phyloP scores from a whole-genome alignment of 805 yeast species.

The Saturnispora hagleri region DNA sequence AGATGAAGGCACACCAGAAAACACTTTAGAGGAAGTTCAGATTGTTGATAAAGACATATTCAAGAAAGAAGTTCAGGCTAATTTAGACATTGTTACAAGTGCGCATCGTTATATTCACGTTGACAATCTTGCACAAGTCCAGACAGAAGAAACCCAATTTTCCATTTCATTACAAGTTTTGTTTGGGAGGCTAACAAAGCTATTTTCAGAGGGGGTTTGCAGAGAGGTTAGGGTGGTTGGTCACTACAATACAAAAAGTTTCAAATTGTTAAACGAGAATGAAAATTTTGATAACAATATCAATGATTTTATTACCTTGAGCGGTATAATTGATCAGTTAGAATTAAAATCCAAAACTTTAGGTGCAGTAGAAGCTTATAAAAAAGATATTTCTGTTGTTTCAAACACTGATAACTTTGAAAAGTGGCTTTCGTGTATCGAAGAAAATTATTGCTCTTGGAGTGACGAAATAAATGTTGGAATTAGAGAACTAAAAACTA shows the following conservation, averaged over 20 bases:
- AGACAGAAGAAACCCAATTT: neutral
- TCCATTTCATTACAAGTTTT: neutral
- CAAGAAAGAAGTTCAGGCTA: neutral
- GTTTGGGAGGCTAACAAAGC: conserved; percentile 27
- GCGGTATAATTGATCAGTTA: conserved; percentile 58
- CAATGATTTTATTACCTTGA: conserved; percentile 35
- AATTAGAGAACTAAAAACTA: conserved; percentile 55
- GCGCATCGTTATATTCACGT: neutral
- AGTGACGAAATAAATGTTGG: conserved; percentile 24
- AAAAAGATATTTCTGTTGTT: conserved; percentile 14
- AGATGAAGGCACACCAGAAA: too few species aligned
- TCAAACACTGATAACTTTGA: conserved; percentile 15
- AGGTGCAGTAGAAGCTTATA: conserved; percentile 16
- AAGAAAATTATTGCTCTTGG: conserved; percentile 17
- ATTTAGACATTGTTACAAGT: neutral
- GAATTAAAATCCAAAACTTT: conserved; percentile 15
- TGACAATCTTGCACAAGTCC: neutral
- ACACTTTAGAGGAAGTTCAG: too few species aligned
- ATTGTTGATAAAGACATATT: neutral
- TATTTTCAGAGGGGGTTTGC: conserved; percentile 42
- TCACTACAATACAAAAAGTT: conserved; percentile 29
- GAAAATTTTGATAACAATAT: neutral
- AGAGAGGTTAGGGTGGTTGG: conserved; percentile 56
- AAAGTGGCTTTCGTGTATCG: conserved; percentile 13
- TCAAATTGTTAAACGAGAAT: conserved; percentile 9